Base-by-base conservation (phyloP, 257 asterid species). In the Nicotiana noctiflora region DNA sequence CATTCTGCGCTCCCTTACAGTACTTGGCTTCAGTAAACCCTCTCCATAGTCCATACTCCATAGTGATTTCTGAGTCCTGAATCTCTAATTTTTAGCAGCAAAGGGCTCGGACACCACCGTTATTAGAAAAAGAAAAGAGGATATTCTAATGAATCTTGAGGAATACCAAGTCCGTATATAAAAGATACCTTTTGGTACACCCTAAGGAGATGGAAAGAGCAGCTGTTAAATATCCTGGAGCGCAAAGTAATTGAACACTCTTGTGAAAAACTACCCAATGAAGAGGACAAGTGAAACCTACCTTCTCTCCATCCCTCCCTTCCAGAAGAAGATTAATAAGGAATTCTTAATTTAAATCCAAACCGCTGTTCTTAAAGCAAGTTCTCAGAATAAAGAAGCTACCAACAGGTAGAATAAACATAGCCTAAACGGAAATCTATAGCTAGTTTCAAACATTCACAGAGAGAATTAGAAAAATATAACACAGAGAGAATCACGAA, bases 341-440 rank as follows among this genome's bases (percentile, higher is more conserved):
- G 31, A 10, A 9, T 10, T 67, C 14, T 19, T 19, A 32, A 68
- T 19, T 18, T 2, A 37, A 68, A 51, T 49, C 76, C 55, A 68
- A 12, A 68, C 55, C 56, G 2, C 76, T 37, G 31, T 68, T 40
- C 19, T 23, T 5, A 68, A 68, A 68, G 76, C 55, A 68, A 37
- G 32, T n/a, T 37, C n/a, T 68, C 7, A 44, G 32, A 68, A 68
- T 31, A 40, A 44, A 68, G 77, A 9, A 68, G 29, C 77, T 19
- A 68, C 77, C n/a, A 68, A 68, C 56, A 67, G 57, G 57, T 44
- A 68, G 77, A 68, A 40, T 34, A 72, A 72, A 72, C 59, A 72
- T 14, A 46, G 60, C 25, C 78, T 72, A 21, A 40, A 72, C 5
- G 21, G 40, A 46, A 21, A 23, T 46, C 15, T 46, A 51, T 13